Conservation (phyloP, 1,284 basidiomycete species). For the Marasmius oreades region DNA sequence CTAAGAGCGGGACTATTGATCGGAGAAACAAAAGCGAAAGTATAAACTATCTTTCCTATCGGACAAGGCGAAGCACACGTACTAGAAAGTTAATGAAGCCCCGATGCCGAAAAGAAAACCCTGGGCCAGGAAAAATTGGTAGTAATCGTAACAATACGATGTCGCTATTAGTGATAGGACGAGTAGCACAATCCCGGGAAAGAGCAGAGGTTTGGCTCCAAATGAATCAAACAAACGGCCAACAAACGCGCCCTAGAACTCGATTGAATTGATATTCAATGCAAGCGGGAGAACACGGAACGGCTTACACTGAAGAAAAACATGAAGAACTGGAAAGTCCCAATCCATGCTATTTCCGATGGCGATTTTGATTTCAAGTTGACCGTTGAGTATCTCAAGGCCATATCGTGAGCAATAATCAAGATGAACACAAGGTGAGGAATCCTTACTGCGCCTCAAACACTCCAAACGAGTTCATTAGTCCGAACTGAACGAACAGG, state of each 20-base stretch:
- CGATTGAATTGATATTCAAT: not conserved
- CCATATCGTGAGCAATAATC: not conserved
- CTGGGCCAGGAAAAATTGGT: slow-evolving; percentile 2
- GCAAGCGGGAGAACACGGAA: not conserved
- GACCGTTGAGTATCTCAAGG: not conserved
- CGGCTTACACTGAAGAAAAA: slow-evolving; percentile 2
- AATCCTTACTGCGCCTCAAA: slow-evolving; percentile 1
- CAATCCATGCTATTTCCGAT: slow-evolving; percentile 1
- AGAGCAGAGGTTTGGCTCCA: not conserved
- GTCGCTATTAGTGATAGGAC: slow-evolving; percentile 4
- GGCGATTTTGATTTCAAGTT: not conserved
- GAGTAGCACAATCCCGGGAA: not conserved
- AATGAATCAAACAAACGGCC: slow-evolving; percentile 2
- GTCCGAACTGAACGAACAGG: slow-evolving; percentile 1
- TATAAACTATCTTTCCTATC: not conserved
- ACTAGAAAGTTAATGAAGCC: slow-evolving; percentile 1
- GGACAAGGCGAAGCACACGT: not conserved
- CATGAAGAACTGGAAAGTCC: not conserved
- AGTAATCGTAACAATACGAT: slow-evolving; percentile 3
- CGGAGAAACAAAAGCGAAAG: not conserved
- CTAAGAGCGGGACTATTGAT: slow-evolving; percentile 4
- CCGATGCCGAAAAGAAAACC: slow-evolving; percentile 3
- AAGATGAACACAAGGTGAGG: no score
- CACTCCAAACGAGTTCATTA: slow-evolving; percentile 4
- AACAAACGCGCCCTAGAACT: slow-evolving; percentile 1